phyloP scores from a whole-genome alignment of 306 rosid species.

The Glycine tomentella region DNA sequence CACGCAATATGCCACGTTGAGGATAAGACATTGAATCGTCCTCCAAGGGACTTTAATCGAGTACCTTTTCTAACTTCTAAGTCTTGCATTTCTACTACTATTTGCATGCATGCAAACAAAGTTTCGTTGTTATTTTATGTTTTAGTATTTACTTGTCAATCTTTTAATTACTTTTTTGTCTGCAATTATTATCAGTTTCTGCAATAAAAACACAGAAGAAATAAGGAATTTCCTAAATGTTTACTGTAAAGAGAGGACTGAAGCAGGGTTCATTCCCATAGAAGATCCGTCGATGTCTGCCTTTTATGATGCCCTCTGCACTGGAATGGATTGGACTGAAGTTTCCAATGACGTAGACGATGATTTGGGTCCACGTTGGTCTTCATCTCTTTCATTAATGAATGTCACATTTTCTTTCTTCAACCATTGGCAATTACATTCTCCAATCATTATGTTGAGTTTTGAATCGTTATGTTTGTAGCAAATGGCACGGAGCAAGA shows the following conservation, averaged over 20 bases:
- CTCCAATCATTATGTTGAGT: neutral
- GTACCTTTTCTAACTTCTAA: slow-evolving; percentile 50
- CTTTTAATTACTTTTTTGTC: neutral
- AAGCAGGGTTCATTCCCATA: slow-evolving; percentile 52
- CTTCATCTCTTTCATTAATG: neutral
- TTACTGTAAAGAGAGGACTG: slow-evolving; percentile 53
- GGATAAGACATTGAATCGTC: neutral
- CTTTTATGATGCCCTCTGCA: slow-evolving; percentile 69
- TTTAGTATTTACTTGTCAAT: neutral
- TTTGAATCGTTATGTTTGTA: slow-evolving; percentile 10
- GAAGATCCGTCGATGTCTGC: slow-evolving; percentile 66
- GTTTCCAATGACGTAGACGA: slow-evolving; percentile 39
- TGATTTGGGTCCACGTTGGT: slow-evolving; percentile 7
- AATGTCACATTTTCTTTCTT: neutral
- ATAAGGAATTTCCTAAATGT: slow-evolving; percentile 56
- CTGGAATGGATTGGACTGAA: slow-evolving; percentile 66
- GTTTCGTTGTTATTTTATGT: neutral
- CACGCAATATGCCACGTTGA: slow-evolving; percentile 62
- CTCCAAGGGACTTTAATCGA: slow-evolving; percentile 53
- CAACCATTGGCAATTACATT: neutral
- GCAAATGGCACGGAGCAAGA: slow-evolving; percentile 32
- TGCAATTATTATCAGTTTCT: slow-evolving; percentile 55
- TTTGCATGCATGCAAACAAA: neutral
- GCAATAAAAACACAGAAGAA: slow-evolving; percentile 50
- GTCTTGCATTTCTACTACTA: neutral